phyloP scores from a whole-genome alignment of 2,329 filamentous ascomycete genomes.

The Paramyrothecium sp. region DNA sequence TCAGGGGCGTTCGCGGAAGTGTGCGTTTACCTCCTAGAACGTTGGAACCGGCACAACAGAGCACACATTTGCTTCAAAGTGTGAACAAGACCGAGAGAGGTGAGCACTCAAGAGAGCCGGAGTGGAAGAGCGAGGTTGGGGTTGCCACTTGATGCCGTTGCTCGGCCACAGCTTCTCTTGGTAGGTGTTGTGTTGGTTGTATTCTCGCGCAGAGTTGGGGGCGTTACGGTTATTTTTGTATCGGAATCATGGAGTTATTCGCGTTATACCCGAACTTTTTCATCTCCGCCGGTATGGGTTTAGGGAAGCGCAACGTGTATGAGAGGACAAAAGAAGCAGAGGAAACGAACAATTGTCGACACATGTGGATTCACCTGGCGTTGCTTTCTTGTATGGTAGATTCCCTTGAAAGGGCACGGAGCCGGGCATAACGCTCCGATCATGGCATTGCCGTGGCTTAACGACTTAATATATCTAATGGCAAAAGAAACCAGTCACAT shows the following conservation, averaged over 20 bases:
- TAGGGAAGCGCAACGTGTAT: conserved; percentile 5
- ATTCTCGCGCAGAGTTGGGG: neutral
- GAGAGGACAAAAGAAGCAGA: conserved; percentile 8
- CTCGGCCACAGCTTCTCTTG: neutral
- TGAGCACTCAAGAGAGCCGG: conserved; percentile 12
- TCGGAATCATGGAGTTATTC: conserved; percentile 13
- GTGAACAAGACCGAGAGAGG: conserved; percentile 12
- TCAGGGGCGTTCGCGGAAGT: conserved; percentile 66
- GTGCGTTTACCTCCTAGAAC: conserved; percentile 50
- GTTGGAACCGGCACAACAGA: conserved; percentile 38
- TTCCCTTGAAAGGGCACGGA: neutral
- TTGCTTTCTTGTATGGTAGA: conserved; percentile 4
- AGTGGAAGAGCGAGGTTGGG: neutral
- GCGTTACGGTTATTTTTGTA: conserved; percentile 1
- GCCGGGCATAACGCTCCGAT: conserved; percentile 2
- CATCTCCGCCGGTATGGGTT: conserved; percentile 13
- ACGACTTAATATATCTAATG: too few species aligned
- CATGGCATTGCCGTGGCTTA: too few species aligned
- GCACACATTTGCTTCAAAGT: conserved; percentile 20
- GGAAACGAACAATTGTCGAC: neutral
- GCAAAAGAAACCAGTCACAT: too few species aligned
- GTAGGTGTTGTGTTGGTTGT: too few species aligned
- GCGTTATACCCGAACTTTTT: conserved; percentile 30
- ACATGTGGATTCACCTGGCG: neutral
- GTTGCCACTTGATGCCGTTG: conserved; percentile 3